These are phyloP conservation scores for Cymbidium sinense DNA, from an alignment of 106 monocot species.

Conservation along the genomic window DNA sequence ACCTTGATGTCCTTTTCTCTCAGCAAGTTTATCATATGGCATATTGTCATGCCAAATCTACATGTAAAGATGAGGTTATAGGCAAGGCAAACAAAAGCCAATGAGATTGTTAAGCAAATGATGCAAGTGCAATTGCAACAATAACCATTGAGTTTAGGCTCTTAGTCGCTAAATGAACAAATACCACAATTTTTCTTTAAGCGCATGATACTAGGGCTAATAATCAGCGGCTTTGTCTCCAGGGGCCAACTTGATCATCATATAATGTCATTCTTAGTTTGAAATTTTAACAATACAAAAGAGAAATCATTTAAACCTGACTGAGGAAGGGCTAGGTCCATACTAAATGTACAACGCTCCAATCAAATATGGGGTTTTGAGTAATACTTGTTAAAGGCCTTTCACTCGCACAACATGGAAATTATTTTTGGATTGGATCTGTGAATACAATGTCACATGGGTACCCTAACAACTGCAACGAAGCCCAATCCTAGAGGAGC, in stretches of 20 bases:
- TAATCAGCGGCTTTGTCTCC: neutral
- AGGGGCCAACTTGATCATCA: neutral
- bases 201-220: no score
- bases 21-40: constrained; percentile 89
- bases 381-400: no score
- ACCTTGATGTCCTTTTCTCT: constrained; percentile 97
- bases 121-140: neutral
- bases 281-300: neutral
- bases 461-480: no score
- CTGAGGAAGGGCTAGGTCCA: neutral
- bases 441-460: neutral
- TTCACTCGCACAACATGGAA: neutral
- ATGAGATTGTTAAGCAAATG: neutral
- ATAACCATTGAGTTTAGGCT: neutral
- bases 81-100: neutral
- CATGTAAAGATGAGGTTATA: neutral
- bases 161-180: neutral
- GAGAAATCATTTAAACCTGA: neutral
- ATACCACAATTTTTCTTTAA: neutral
- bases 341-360: neutral
- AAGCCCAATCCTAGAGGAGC: neutral
- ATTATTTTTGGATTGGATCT: neutral
- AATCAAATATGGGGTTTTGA: neutral
- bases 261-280: neutral
- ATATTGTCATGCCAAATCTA: constrained; percentile 97